A percentile compares a stretch with the other conserved stretches of the same genome.
phyloP scores from a whole-genome alignment of 2,329 filamentous ascomycete species.

The Mariannaea elegans region DNA sequence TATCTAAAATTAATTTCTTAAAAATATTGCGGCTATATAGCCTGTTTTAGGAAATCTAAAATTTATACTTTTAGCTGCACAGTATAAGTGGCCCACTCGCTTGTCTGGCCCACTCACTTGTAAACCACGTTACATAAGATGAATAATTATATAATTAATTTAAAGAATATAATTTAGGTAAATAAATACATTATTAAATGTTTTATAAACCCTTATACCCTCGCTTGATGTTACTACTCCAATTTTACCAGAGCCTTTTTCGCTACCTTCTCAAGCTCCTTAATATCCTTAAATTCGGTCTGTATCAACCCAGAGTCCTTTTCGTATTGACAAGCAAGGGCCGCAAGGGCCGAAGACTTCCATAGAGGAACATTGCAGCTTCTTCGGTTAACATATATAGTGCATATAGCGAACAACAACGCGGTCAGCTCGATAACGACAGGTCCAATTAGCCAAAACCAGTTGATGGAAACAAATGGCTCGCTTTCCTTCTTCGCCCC shows the following conservation, averaged over 20 bases:
- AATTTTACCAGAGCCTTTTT: neutral
- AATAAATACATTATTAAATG: no score
- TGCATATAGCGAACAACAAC: conserved; percentile 10
- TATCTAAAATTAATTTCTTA: no score
- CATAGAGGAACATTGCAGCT: conserved; percentile 16
- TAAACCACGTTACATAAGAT: no score
- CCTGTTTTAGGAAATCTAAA: no score
- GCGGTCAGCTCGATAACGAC: neutral
- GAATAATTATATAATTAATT: no score
- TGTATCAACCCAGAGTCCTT: neutral
- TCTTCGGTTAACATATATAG: conserved; percentile 7
- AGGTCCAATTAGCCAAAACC: conserved; percentile 12
- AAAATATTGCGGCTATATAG: no score
- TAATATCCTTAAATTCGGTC: conserved; percentile 5
- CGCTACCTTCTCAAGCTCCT: conserved; percentile 9
- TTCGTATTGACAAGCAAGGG: conserved; percentile 2
- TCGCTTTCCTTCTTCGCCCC: conserved; percentile 8
- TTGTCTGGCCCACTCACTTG: no score
- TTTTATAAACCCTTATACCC: no score
- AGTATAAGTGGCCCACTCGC: no score
- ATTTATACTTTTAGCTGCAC: no score
- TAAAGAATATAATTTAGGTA: no score
- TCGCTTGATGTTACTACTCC: no score
- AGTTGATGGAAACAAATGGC: conserved; percentile 13
- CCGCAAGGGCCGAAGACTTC: conserved; percentile 24